These are phyloP conservation scores for Schwanniomyces vanrijiae DNA, from an alignment of 805 yeast genomes.

Conservation along the genomic window DNA sequence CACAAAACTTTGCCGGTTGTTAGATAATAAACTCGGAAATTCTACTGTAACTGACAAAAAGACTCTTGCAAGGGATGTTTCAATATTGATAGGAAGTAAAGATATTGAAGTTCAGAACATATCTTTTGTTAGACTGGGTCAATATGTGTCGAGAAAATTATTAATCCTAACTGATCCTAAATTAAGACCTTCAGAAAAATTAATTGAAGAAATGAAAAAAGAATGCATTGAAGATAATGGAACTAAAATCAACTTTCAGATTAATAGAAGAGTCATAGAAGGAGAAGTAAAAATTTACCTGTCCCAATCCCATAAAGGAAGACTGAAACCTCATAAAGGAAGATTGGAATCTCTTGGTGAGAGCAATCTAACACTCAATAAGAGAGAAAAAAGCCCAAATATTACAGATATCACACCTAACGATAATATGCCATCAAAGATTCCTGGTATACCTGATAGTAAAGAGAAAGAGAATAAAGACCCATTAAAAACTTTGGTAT, in stretches of 20 bases:
- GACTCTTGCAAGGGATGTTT: constrained; percentile 40
- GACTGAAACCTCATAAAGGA: constrained; percentile 23
- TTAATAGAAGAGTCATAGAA: constrained; percentile 23
- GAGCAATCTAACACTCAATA: neutral
- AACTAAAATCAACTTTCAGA: constrained; percentile 9
- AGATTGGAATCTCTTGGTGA: constrained; percentile 22
- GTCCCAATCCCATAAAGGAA: constrained; percentile 8
- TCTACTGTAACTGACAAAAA: constrained; percentile 36
- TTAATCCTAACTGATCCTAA: constrained; percentile 28
- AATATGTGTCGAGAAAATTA: constrained; percentile 27
- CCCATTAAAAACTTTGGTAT: constrained; percentile 11
- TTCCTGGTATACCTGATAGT: neutral
- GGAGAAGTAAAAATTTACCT: constrained; percentile 25
- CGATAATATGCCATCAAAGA: neutral
- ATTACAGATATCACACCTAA: neutral
- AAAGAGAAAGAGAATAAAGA: constrained; percentile 3
- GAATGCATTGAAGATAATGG: constrained; percentile 28
- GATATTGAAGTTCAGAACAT: constrained; percentile 24
- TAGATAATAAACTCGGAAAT: constrained; percentile 29
- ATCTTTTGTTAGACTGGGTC: constrained; percentile 25
- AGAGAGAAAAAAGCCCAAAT: neutral
- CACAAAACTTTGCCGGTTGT: constrained; percentile 27
- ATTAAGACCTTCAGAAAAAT: constrained; percentile 25
- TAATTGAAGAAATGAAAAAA: constrained; percentile 24
- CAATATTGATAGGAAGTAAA: constrained; percentile 20